Base-by-base conservation (phyloP, 2,329 filamentous ascomycete species). In the Venturia pyrina region DNA sequence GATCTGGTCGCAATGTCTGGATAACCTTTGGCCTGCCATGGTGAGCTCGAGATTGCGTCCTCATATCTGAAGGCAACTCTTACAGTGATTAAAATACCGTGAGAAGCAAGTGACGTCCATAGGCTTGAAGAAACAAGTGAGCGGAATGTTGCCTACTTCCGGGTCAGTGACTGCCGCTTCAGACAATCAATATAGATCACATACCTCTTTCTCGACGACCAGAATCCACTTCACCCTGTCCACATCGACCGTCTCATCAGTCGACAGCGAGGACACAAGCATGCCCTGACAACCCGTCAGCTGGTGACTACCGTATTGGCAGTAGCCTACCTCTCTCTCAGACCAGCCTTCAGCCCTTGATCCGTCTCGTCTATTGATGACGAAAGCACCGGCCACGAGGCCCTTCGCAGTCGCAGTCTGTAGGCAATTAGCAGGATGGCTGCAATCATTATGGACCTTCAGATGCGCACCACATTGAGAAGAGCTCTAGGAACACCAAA, bases 191-290 rank as follows among this genome's bases (percentile, higher is more conserved):
- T 17, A 41, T 10, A 15, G 21, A 8, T 50, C 5, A 10, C 34
- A n/a, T 69, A 86, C 89, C 79, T 95, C 90, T 76, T 95, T 93
- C 72, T 95, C 90, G 63, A 93, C 82, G 0, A 93, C 83, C 0
- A 93, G 76, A 56, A 93, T 78, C 89, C 88, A 92, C 65, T 78
- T 78, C 1, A 83, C 75, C 0, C 71, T 67, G 0, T 74, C 73
- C n/a, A 87, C 74, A 48, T 85, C 75, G 1, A 90, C 70, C 2
- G 72, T 72, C 0, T 80, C 75, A 15, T 87, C 78, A 0, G 81
- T 79, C 62, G 76, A 78, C 2, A 80, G 69, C 7, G 78, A 77
- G 0, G 89, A 89, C 10, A 93, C 79, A 0, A 88, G 76, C 5
- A 83, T 76, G 1, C 88, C 88, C 83, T 89, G n/a, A 19, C 7